Percentiles rank a stretch among this genome's conserved stretches.
Evolutionary conservation across 2,329 filamentous ascomycete species (phyloP).

Genomic region (Aureobasidium sp.): DNA sequence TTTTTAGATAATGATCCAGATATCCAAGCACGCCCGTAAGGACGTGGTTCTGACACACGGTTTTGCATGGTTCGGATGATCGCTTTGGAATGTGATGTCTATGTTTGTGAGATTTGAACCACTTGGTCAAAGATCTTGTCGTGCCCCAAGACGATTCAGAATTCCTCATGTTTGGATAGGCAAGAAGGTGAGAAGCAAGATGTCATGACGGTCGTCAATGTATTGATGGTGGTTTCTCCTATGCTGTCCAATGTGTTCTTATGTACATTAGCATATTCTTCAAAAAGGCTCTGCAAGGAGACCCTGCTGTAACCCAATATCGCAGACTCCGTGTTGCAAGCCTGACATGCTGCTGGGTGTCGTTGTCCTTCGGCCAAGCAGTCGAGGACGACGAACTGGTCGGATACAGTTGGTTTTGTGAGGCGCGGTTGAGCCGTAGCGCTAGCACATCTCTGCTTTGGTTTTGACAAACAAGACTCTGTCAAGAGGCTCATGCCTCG

Average conservation of each 20-base stretch:
- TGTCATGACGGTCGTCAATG: background rate
- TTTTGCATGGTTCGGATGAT: background rate
- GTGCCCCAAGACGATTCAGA: background rate
- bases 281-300: background rate
- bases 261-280: background rate
- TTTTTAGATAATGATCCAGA: background rate
- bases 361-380: background rate
- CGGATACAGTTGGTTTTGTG: background rate
- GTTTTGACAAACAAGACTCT: too few species aligned
- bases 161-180: background rate
- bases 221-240: background rate
- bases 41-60: background rate
- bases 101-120: too few species aligned
- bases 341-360: background rate
- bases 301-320: background rate
- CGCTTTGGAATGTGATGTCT: background rate
- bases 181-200: background rate
- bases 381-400: background rate
- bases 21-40: background rate
- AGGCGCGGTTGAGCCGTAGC: background rate
- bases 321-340: too few species aligned
- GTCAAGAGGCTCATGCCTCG: slow-evolving; percentile 18
- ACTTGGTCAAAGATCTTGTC: background rate
- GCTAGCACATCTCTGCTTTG: background rate
- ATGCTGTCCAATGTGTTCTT: background rate